Base-by-base conservation (phyloP, 106 monocot species). In the Posidonia australis region DNA sequence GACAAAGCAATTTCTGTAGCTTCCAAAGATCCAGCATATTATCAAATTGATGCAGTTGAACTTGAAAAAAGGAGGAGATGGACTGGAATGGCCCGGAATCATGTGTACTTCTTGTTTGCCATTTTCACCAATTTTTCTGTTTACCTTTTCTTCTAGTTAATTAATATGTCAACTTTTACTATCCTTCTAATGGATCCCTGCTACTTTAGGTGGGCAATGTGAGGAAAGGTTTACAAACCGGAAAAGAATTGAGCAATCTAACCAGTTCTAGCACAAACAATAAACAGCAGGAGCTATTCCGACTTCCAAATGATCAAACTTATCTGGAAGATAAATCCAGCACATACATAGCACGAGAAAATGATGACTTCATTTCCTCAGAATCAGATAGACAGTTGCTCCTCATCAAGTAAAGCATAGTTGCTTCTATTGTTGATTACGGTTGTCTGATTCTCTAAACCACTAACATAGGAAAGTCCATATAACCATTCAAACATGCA, bases 361-460 rank as follows among this genome's bases (percentile, higher is more conserved):
- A 80, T 78, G 87, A 92, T 65, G 92, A 88, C 67, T 85, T 92
- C 57, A 84, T 92, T 67, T 76, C 87, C 72, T 92, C 92, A 66
- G 92, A 92, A 77, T 88, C 87, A 58, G 92, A 92, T 74, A 46
- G 70, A 1, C 92, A 92, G 58, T 69, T 78, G 70, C 92, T 92
- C 51, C 87, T 92, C 49, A 83, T 88, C 62, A 92, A 76, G 92
- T 88, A 71, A 44, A 2, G 2, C 14, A 45, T 43, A 22, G 12
- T 46, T 44, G 12, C 42, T 22, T 16, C 0, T 60, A 29, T 0
- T 60, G 5, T 31, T 29, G 28, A 18, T 14, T 14, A 27, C 2
- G 7, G 7, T 7, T 36, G 2, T 36, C 2, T 36, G 36, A 7
- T 36, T 36, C 36, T 7, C 36, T 36, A 36, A n/a, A n/a, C n/a